Conservation (phyloP, 306 rosid species). For the Echinosophora koreensis region DNA sequence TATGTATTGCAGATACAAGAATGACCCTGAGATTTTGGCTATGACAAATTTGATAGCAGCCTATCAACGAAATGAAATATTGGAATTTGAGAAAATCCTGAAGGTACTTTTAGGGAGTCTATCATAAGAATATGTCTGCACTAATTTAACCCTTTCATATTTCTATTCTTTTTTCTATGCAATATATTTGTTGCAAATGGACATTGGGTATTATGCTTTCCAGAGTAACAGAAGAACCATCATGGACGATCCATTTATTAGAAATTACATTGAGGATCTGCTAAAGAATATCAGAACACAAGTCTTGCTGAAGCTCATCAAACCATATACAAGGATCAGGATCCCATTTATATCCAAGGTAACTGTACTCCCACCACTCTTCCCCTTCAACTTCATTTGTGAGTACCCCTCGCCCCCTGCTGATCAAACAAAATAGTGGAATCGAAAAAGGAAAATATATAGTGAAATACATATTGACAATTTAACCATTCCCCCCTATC, state of each 20-base stretch:
- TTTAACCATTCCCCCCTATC: background rate
- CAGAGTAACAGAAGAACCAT: constrained; percentile 90
- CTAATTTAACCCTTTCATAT: constrained; percentile 3
- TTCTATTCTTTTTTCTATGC: constrained; percentile 40
- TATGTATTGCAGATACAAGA: constrained; percentile 77
- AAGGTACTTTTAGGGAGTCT: constrained; percentile 62
- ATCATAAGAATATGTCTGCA: constrained; percentile 25
- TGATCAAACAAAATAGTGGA: constrained; percentile 10
- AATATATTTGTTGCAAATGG: constrained; percentile 42
- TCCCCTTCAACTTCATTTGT: constrained; percentile 23
- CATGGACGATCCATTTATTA: constrained; percentile 96
- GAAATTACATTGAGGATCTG: constrained; percentile 96
- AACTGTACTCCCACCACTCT: constrained; percentile 16
- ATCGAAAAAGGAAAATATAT: background rate
- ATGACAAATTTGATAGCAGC: constrained; percentile 99
- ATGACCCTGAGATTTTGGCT: constrained; percentile 97
- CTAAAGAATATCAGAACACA: constrained; percentile 97
- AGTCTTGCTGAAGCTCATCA: constrained; percentile 95
- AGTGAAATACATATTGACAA: constrained; percentile 10
- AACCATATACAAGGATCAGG: constrained; percentile 95
- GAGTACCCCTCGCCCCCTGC: background rate
- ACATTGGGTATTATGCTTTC: constrained; percentile 39
- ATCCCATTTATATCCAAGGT: constrained; percentile 98
- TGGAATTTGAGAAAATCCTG: constrained; percentile 95
- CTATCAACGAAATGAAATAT: constrained; percentile 93